Conservation (phyloP, 2,329 filamentous ascomycete species). For the Fusarium sp. region DNA sequence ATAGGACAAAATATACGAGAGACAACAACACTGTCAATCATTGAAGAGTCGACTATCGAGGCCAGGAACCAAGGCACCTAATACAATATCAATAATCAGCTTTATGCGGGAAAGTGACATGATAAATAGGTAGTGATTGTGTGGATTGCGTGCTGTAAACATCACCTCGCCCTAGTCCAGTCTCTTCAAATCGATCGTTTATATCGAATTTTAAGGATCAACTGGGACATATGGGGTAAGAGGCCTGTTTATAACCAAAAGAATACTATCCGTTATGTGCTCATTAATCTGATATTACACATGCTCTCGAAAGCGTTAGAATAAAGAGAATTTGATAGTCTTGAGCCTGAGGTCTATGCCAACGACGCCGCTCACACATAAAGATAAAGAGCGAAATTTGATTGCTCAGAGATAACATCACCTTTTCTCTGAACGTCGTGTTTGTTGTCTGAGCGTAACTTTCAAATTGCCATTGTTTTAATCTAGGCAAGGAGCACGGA, state of each 20-base stretch:
- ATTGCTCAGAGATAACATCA: not conserved
- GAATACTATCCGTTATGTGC: not conserved
- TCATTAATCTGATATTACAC: not conserved
- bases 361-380: not conserved
- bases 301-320: not conserved
- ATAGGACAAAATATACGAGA: not conserved
- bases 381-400: not conserved
- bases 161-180: not conserved
- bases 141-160: not conserved
- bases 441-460: not conserved
- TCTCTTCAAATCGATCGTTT: not conserved
- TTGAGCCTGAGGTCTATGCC: not conserved
- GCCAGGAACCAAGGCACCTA: not conserved
- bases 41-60: fast-evolving
- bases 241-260: no score
- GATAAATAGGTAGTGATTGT: not conserved
- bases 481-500: not conserved
- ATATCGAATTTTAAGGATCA: not conserved
- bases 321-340: not conserved
- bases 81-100: not conserved
- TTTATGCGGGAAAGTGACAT: not conserved
- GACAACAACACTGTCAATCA: no score
- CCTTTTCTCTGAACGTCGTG: not conserved
- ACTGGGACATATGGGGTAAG: not conserved
- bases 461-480: no score